Percentiles rank a stretch among this genome's conserved stretches.
Conservation (phyloP, 208 protist species). For the Trypanosoma cruzi region DNA sequence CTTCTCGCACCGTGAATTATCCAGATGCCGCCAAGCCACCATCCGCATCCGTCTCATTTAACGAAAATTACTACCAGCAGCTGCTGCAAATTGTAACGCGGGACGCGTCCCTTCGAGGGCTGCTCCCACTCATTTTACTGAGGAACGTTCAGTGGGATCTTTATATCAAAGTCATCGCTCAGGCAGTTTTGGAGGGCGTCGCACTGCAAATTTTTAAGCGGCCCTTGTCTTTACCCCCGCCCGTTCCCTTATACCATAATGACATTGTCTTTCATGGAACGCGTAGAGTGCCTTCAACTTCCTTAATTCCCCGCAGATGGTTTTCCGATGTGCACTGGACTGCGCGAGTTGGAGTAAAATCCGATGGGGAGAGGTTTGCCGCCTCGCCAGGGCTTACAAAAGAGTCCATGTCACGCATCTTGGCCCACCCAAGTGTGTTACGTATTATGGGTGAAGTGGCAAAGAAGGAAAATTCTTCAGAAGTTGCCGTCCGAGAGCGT, state of each 20-base stretch:
- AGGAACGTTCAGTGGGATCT: conserved; percentile 63
- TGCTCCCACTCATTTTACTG: conserved; percentile 51
- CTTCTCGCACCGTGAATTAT: not conserved
- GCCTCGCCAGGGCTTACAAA: conserved; percentile 62
- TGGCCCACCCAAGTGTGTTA: conserved; percentile 60
- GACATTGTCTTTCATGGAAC: conserved; percentile 51
- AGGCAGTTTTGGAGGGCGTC: conserved; percentile 43
- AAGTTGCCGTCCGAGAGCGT: conserved; percentile 47
- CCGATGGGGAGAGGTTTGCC: conserved; percentile 38
- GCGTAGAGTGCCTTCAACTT: conserved; percentile 37
- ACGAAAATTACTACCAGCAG: not conserved
- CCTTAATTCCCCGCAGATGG: conserved; percentile 33
- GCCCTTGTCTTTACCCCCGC: conserved; percentile 38
- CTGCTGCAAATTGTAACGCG: conserved; percentile 34
- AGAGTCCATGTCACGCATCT: conserved; percentile 43
- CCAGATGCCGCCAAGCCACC: not conserved
- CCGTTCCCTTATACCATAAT: conserved; percentile 56
- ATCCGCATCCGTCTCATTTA: conserved; percentile 1
- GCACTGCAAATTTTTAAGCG: conserved; percentile 30
- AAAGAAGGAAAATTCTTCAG: conserved; percentile 38
- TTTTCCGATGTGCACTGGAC: conserved; percentile 41
- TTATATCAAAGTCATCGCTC: conserved; percentile 62
- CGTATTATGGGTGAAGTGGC: conserved; percentile 43
- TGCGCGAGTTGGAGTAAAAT: conserved; percentile 41
- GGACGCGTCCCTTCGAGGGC: conserved; percentile 31